phyloP scores from a whole-genome alignment of 176 grass and related monocot genomes.

The Metroxylon sagu region DNA sequence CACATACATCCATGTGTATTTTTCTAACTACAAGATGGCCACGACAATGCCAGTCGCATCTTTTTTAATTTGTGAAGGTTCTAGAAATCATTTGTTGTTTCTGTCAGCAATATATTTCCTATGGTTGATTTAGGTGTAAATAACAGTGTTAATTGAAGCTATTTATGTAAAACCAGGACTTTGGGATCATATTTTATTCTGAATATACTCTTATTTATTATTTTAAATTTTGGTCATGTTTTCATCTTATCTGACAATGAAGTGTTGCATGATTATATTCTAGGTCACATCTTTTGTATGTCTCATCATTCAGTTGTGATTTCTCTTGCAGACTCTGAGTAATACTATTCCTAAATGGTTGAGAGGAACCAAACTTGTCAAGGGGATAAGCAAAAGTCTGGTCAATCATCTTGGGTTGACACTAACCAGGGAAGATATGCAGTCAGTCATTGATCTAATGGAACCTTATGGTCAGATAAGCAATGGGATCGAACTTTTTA shows the following conservation, averaged over 20 bases:
- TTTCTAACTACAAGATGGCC: no score
- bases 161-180: no score
- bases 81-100: no score
- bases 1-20: no score
- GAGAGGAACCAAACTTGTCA: constrained; percentile 11
- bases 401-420: constrained; percentile 28
- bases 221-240: background rate
- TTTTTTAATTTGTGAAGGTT: no score
- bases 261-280: no score
- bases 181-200: no score
- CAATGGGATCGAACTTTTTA: constrained; percentile 30
- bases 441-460: constrained; percentile 31
- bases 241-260: background rate
- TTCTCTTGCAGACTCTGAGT: constrained; percentile 11
- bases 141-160: no score
- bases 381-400: constrained; percentile 17
- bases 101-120: no score
- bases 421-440: constrained; percentile 28
- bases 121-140: no score
- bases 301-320: background rate
- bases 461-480: constrained; percentile 30
- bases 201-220: background rate
- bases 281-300: no score
- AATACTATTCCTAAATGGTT: constrained; percentile 21
- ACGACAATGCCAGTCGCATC: no score